Percentiles rank a stretch among this genome's conserved stretches.
phyloP scores from a whole-genome alignment of 306 rosid genomes.

The Cicer bijugum region DNA sequence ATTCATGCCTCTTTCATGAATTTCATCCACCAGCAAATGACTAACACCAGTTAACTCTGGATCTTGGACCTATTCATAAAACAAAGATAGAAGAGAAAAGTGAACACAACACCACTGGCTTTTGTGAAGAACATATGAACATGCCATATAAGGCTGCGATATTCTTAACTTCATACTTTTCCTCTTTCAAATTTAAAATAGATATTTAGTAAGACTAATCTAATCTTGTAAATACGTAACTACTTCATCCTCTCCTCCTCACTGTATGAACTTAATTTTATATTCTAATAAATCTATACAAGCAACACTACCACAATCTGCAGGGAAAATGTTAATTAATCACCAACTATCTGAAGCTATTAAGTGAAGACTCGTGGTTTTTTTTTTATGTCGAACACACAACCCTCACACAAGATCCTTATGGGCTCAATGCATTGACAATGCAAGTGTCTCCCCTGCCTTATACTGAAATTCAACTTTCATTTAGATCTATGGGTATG shows the following conservation, averaged over 20 bases:
- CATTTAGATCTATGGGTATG: background rate
- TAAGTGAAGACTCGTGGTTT: constrained; percentile 8
- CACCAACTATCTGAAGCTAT: constrained; percentile 14
- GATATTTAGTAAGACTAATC: constrained; percentile 19
- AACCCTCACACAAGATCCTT: background rate
- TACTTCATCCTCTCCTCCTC: constrained; percentile 25
- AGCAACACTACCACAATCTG: constrained; percentile 30
- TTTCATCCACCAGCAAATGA: constrained; percentile 96
- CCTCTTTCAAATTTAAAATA: constrained; percentile 37
- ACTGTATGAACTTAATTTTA: constrained; percentile 27
- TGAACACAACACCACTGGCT: constrained; percentile 38
- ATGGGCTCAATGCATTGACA: constrained; percentile 11
- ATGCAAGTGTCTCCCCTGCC: constrained; percentile 16
- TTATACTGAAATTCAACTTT: constrained; percentile 16
- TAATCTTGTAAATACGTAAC: constrained; percentile 7
- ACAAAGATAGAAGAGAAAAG: constrained; percentile 44
- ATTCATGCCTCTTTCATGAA: constrained; percentile 99
- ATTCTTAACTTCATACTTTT: background rate
- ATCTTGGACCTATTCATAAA: constrained; percentile 78
- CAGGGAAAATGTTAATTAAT: background rate
- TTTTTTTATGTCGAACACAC: constrained; percentile 1
- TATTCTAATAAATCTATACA: background rate
- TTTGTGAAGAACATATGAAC: constrained; percentile 36
- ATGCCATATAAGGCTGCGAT: constrained; percentile 5
- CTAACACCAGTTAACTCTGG: constrained; percentile 80